A percentile compares a stretch with the other conserved stretches of the same genome.
phyloP scores from a whole-genome alignment of 1,139 yeast species.

The Geotrichum phurueaensis region DNA sequence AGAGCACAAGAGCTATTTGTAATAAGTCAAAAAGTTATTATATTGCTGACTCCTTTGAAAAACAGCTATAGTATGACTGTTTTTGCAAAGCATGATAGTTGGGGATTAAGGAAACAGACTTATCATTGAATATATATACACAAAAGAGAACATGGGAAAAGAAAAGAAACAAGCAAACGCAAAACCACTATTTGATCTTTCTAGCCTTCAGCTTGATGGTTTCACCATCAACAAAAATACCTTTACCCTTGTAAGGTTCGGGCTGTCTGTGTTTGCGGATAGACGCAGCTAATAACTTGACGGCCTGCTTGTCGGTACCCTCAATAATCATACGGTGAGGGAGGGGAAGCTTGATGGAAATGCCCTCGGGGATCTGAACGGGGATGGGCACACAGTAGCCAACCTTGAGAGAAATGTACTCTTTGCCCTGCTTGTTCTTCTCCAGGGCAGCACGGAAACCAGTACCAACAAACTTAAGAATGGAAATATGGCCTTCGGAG shows the following conservation, averaged over 20 bases:
- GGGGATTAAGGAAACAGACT: not conserved
- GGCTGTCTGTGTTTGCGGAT: constrained; percentile 88
- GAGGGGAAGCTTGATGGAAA: constrained; percentile 68
- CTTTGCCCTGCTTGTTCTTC: constrained; percentile 44
- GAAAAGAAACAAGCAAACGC: not conserved
- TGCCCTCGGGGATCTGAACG: constrained; percentile 61
- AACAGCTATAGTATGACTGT: too few relatives aligned
- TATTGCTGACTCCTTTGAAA: too few relatives aligned
- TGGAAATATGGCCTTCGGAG: constrained; percentile 84
- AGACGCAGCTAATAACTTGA: constrained; percentile 81
- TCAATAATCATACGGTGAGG: constrained; percentile 86
- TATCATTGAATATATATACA: constrained; percentile 9
- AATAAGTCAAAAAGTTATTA: too few relatives aligned
- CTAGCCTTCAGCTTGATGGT: constrained; percentile 84
- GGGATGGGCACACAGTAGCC: constrained; percentile 77
- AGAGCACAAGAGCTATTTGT: too few relatives aligned
- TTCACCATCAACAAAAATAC: constrained; percentile 87
- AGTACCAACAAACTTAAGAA: constrained; percentile 88
- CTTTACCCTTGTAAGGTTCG: constrained; percentile 98
- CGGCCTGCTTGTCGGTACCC: constrained; percentile 84
- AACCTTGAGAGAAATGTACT: constrained; percentile 65
- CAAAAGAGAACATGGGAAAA: constrained; percentile 1
- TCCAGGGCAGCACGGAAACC: constrained; percentile 86
- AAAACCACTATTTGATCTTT: constrained; percentile 65
- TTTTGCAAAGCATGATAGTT: too few relatives aligned